Evolutionary conservation across 495 filamentous ascomycete species (phyloP), one percentile per base, ranked within the genome.

Genomic region (Neurospora terricola): DNA sequence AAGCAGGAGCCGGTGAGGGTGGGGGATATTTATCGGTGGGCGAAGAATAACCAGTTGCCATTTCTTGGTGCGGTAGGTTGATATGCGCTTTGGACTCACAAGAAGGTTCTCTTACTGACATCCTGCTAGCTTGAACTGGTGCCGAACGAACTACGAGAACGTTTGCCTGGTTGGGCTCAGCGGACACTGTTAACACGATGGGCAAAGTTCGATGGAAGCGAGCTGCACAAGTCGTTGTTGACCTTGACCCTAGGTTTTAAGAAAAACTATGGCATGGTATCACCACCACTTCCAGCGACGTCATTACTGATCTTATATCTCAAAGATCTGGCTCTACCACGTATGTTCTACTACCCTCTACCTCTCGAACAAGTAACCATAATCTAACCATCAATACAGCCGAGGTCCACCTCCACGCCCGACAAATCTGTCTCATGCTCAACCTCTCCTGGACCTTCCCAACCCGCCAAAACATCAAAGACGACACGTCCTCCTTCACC

Each of bases 261-360:
- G 68, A 81, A 83, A 62, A 88, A 91, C 37, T 94, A 92, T 77
- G 88, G 87, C 21, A 84, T 97, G 76, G 77, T 81, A 0, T 89
- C 97, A 70, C 94, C 96, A 1, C 81, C 88, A 1, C 76, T 97
- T 43, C 96, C 97, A 72, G 79, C 82, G 21, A 86, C 89, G 6
- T 80, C 91, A 6, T 75, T 97, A 21, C 79, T 94, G 10, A 89
- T 90, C 72, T 86, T 90, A 45, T 90, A 91, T 72, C 87, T 96
- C 37, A 90, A 86, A 74, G 86, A 91, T 66, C 84, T 98, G 34
- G 89, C 91, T 10, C 83, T 99, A 27, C 96, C 96, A 54, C 78
- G 93, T 95, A 89, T 73, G 88, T 78, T 36, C 38, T n/a, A 12
- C 21, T 6, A n/a, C 16, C 69, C n/a, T n/a, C n/a, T n/a, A n/a